Conservation (phyloP, 1,284 basidiomycete genomes). For the Trichosporon ovoides region DNA sequence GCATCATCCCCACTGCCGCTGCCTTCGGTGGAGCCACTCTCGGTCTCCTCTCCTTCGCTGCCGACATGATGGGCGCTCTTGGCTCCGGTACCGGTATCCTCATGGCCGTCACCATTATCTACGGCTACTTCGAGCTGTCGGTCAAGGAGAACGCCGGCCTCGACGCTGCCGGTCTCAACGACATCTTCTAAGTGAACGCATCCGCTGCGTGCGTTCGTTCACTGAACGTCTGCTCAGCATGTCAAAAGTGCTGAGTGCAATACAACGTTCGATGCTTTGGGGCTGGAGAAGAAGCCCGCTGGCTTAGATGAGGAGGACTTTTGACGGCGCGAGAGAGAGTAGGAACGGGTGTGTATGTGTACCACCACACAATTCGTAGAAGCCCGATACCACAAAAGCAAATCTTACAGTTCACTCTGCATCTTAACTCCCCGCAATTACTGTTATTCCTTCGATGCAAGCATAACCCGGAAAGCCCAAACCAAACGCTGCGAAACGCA, state of each 20-base stretch:
- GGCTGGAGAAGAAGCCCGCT: background rate
- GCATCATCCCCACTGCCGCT: conserved; percentile 94
- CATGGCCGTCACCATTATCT: conserved; percentile 97
- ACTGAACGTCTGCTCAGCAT: background rate
- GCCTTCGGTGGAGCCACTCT: conserved; percentile 95
- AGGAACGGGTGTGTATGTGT: conserved; percentile 6
- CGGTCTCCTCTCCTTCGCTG: conserved; percentile 84
- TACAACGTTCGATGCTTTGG: background rate
- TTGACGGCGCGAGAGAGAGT: background rate
- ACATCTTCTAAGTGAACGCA: conserved; percentile 28
- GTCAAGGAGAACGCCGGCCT: conserved; percentile 52
- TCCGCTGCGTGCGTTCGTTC: background rate
- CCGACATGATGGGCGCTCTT: conserved; percentile 94
- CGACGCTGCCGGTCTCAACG: conserved; percentile 50
- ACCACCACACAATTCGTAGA: conserved; percentile 3
- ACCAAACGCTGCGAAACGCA: no score
- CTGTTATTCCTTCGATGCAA: background rate
- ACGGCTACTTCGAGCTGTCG: conserved; percentile 63
- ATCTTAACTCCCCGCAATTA: background rate
- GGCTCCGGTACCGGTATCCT: conserved; percentile 96
- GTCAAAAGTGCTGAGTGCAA: background rate
- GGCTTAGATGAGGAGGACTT: background rate
- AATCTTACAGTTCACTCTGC: conserved; percentile 2
- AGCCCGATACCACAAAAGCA: background rate
- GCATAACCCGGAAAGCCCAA: background rate